phyloP scores from a whole-genome alignment of 2,329 filamentous ascomycete genomes.

The Tolypocladium capitatum region DNA sequence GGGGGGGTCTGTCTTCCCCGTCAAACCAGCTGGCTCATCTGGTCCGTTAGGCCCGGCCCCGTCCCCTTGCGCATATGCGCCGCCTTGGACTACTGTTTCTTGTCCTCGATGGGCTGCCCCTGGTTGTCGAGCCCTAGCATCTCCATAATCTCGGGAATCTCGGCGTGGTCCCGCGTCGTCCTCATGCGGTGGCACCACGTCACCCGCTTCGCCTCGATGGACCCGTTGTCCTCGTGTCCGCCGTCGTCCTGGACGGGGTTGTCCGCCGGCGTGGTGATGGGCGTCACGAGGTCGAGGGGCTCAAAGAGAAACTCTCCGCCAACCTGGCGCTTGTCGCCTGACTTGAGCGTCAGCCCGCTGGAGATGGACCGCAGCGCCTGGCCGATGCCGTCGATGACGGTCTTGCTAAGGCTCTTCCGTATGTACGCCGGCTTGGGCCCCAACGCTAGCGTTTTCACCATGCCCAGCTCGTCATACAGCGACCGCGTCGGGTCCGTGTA shows the following conservation, averaged over 20 bases:
- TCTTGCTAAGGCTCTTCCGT: conserved; percentile 37
- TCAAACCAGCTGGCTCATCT: conserved; percentile 33
- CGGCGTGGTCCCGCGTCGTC: conserved; percentile 64
- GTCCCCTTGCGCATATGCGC: conserved; percentile 38
- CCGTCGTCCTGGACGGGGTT: conserved; percentile 5
- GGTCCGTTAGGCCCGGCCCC: conserved; percentile 34
- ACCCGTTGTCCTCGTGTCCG: conserved; percentile 13
- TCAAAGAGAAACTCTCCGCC: conserved; percentile 74
- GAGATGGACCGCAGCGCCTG: conserved; percentile 48
- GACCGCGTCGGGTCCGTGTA: conserved; percentile 60
- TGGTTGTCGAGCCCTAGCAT: conserved; percentile 43
- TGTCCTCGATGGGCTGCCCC: conserved; percentile 23
- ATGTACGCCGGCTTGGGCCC: conserved; percentile 53
- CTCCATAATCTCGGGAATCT: conserved; percentile 52
- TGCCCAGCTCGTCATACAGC: conserved; percentile 54
- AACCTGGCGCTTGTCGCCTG: conserved; percentile 54
- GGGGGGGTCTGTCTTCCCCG: too few relatives aligned
- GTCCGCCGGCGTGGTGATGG: conserved; percentile 26
- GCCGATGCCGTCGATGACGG: conserved; percentile 36
- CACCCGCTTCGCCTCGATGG: conserved; percentile 42
- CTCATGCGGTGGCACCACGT: conserved; percentile 76
- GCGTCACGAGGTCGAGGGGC: conserved; percentile 30
- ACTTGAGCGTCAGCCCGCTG: conserved; percentile 44
- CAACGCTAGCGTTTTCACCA: conserved; percentile 49
- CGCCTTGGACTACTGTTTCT: conserved; percentile 33